Conservation (phyloP, 192 early-diverging fungal genomes). For the Dissophora globulifera region DNA sequence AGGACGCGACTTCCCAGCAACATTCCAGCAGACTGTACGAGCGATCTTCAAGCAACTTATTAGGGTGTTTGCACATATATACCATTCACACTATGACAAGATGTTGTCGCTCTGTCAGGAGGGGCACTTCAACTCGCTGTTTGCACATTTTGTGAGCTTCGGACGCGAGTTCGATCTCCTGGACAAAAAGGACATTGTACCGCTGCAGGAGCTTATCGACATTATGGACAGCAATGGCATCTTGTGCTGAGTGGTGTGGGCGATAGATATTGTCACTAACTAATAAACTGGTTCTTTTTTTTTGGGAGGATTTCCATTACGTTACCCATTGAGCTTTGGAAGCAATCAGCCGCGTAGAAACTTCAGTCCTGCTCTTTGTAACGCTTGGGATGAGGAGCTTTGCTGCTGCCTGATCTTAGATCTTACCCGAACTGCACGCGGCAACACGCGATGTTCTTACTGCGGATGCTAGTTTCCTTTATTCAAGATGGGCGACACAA, state of each 20-base stretch:
- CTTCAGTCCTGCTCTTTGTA: too few relatives aligned
- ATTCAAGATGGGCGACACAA: too few relatives aligned
- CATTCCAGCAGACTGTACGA: slow-evolving; percentile 74
- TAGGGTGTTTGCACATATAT: slow-evolving; percentile 94
- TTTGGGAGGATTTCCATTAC: too few relatives aligned
- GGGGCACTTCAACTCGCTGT: slow-evolving; percentile 94
- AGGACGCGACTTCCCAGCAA: slow-evolving; percentile 87
- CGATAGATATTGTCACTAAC: too few relatives aligned
- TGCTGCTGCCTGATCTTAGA: too few relatives aligned
- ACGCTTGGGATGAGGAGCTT: too few relatives aligned
- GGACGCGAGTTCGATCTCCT: slow-evolving; percentile 92
- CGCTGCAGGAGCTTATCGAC: slow-evolving; percentile 84
- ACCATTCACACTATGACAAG: slow-evolving; percentile 89
- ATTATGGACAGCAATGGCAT: slow-evolving; percentile 53
- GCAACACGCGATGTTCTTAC: too few relatives aligned
- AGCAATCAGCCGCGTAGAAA: too few relatives aligned
- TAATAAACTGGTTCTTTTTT: too few relatives aligned
- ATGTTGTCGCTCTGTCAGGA: slow-evolving; percentile 86
- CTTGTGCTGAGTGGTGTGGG: slow-evolving; percentile 38
- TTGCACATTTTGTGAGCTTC: slow-evolving; percentile 96
- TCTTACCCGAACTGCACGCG: too few relatives aligned
- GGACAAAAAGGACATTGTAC: slow-evolving; percentile 89
- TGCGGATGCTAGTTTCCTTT: too few relatives aligned
- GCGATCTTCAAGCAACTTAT: slow-evolving; percentile 88
- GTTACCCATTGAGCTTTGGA: too few relatives aligned